Conservation (phyloP, 768 basidiomycete species). For the Cystofilobasidium capitatum region DNA sequence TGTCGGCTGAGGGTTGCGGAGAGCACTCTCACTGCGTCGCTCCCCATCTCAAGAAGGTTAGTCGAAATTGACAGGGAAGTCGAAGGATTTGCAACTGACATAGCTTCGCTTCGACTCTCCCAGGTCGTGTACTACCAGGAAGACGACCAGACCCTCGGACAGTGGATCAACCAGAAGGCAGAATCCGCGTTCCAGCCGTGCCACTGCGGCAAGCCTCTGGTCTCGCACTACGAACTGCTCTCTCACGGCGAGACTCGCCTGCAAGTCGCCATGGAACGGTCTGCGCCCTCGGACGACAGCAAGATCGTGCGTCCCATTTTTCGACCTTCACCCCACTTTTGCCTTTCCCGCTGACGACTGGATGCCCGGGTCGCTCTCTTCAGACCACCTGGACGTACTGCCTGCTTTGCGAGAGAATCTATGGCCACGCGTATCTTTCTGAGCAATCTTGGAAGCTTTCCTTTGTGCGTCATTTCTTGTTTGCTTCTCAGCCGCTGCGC, state of each 20-base stretch:
- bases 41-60: slow-evolving; percentile 52
- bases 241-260: slow-evolving; percentile 79
- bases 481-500: background rate
- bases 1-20: slow-evolving; percentile 6
- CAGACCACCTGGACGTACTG: slow-evolving; percentile 69
- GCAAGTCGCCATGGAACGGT: slow-evolving; percentile 77
- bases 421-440: slow-evolving; percentile 15
- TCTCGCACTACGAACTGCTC: slow-evolving; percentile 69
- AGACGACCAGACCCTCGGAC: slow-evolving; percentile 72
- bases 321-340: background rate
- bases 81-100: too few species aligned
- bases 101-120: background rate
- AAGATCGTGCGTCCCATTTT: slow-evolving; percentile 44
- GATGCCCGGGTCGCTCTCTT: background rate
- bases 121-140: slow-evolving; percentile 64
- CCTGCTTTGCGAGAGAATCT: slow-evolving; percentile 53
- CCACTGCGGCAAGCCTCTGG: slow-evolving; percentile 40
- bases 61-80: too few species aligned
- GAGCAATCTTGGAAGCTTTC: slow-evolving; percentile 17
- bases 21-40: slow-evolving; percentile 45
- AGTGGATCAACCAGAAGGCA: slow-evolving; percentile 72
- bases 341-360: background rate
- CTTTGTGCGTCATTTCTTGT: background rate
- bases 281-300: slow-evolving; percentile 44
- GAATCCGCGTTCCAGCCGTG: slow-evolving; percentile 52